These are phyloP conservation scores for Hypholoma fasciculare DNA, from an alignment of 768 basidiomycete genomes.

Conservation along the genomic window DNA sequence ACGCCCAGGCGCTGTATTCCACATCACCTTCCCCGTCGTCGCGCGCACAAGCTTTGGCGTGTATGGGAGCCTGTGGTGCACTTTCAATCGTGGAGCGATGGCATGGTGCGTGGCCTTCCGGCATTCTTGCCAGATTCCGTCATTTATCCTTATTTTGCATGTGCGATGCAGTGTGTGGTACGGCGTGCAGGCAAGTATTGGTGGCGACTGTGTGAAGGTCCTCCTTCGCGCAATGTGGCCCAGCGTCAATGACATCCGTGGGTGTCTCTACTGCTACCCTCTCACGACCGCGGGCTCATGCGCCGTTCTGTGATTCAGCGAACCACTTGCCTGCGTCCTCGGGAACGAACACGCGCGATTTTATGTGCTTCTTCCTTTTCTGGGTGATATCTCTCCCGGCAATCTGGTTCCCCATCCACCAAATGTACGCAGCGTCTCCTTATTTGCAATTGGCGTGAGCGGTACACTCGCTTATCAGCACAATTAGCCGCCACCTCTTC, in stretches of 20 bases:
- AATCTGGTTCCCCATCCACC: constrained; percentile 83
- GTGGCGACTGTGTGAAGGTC: constrained; percentile 75
- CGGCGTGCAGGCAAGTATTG: constrained; percentile 80
- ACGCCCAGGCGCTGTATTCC: constrained; percentile 74
- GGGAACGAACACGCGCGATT: constrained; percentile 74
- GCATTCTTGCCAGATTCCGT: not conserved
- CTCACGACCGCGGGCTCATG: constrained; percentile 9
- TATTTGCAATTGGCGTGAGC: too few species aligned
- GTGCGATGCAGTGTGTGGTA: constrained; percentile 62
- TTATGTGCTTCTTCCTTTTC: constrained; percentile 85
- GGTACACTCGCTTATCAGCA: constrained; percentile 1
- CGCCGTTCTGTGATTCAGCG: constrained; percentile 34
- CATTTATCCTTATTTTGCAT: constrained; percentile 2
- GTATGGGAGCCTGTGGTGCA: constrained; percentile 78
- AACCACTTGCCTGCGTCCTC: constrained; percentile 74
- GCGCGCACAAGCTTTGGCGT: constrained; percentile 76
- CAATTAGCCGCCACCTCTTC: constrained; percentile 69
- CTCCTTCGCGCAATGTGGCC: constrained; percentile 82
- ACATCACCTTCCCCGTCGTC: constrained; percentile 77
- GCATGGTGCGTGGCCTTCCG: constrained; percentile 50
- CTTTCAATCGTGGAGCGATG: constrained; percentile 75
- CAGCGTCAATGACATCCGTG: constrained; percentile 64
- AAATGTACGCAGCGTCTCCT: constrained; percentile 50
- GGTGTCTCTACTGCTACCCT: constrained; percentile 23
- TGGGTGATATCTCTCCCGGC: constrained; percentile 79